These are phyloP conservation scores for Thalia dealbata DNA, from an alignment of 176 grass and related monocot species.

Conservation along the genomic window DNA sequence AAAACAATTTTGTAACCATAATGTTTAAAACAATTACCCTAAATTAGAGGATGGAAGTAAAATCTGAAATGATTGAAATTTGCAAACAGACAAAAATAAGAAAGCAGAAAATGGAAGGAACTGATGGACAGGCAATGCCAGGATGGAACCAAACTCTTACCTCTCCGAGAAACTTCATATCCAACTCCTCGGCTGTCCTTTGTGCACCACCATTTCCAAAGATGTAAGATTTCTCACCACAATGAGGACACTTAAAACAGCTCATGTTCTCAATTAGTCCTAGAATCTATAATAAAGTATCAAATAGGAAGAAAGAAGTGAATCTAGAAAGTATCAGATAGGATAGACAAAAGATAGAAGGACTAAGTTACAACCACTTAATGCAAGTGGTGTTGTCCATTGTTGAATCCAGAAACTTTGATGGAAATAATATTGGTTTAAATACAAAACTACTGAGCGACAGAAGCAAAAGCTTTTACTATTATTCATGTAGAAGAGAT, in stretches of 20 bases:
- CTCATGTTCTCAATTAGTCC: slow-evolving; percentile 97
- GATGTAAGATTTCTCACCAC: slow-evolving; percentile 72
- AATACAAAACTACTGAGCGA: too few species aligned
- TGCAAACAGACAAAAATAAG: too few species aligned
- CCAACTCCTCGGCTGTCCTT: slow-evolving; percentile 61
- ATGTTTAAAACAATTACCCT: too few species aligned
- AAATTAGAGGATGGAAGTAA: too few species aligned
- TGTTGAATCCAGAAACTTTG: too few species aligned
- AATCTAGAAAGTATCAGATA: too few species aligned
- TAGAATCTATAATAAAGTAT: slow-evolving; percentile 54
- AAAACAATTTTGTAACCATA: too few species aligned
- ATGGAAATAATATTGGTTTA: too few species aligned
- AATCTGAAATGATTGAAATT: too few species aligned
- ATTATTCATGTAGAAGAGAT: too few species aligned
- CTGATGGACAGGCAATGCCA: not conserved
- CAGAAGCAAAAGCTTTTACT: too few species aligned
- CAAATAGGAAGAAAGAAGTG: slow-evolving; percentile 1
- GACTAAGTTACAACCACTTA: not conserved
- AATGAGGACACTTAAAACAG: slow-evolving; percentile 87
- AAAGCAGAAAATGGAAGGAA: too few species aligned
- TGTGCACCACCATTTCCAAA: slow-evolving; percentile 69
- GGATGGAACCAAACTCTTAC: slow-evolving; percentile 21
- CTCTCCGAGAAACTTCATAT: slow-evolving; percentile 83
- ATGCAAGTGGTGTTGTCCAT: not conserved
- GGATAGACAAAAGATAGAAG: not conserved